Base-by-base conservation (phyloP, 2,329 filamentous ascomycete species). In the Ophiostoma himal-ulmi region DNA sequence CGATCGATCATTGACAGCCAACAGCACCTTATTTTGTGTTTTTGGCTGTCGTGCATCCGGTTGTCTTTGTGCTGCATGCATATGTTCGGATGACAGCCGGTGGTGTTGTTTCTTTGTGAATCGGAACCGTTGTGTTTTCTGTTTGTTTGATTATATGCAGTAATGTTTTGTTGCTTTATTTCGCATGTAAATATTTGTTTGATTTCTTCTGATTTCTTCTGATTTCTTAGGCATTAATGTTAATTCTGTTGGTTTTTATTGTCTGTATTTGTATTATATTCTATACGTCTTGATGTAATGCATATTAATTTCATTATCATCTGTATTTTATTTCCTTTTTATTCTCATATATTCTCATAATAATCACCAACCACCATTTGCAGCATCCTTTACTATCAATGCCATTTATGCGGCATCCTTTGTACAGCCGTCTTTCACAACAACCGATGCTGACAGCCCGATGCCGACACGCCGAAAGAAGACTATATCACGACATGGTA, bases 31-130 rank as follows among this genome's bases (percentile, higher is more conserved):
- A 20, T 17, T n/a, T 11, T 26, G 10, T 57, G 30, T 30, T 6
- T 26, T 30, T 57, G 30, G 10, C 13, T 57, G 22, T 26, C 22
- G 11, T 57, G 22, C 52, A 57, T 11, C 52, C 22, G 44, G 44
- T 6, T 57, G 52, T 57, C 52, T 57, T 57, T 57, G 22, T 57
- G 22, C 22, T 57, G 52, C 52, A 57, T 57, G 52, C n/a, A 48
- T 17, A 57, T 44, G 14, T 14, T 57, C 52, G 52, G 52, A 30
- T 3, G 8, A 26, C 52, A 57, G 22, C n/a, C 52, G 52, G n/a
- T 11, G 52, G 11, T 57, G 14, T 57, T 26, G 7, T 26, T 57
- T 57, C n/a, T 57, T 57, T 57, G 52, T 57, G 7, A 26, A 26
- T 57, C 52, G 20, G 20, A 39, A 20, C 8, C 3, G 14, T 14